Evolutionary conservation across 257 asterid genomes (phyloP), one percentile per base, ranked within the genome.

Genomic region (Haberlea rhodopensis): DNA sequence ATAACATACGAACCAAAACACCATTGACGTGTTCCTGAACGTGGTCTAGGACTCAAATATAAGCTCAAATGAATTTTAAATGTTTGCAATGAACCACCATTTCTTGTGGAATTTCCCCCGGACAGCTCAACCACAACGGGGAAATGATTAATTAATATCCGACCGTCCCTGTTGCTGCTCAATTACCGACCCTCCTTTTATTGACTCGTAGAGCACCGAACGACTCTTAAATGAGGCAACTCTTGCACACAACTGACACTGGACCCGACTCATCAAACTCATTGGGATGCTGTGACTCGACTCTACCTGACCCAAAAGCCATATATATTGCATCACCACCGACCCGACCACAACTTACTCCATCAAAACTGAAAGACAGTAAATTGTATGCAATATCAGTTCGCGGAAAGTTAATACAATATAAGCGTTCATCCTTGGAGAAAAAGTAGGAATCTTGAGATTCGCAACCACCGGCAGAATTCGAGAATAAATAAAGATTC

Each of bases 241-340:
- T 72, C 80, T 64, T 67, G 19, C 68, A 78, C 65, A 72, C 73
- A 69, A 70, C 67, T 4, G 85, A 80, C 81, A 61, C 80, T 60
- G 31, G 71, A 75, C 78, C 70, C 66, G 65, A 76, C 78, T 62
- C 68, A 72, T 81, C 85, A 67, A 64, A 85, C 87, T 60, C 76
- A 1, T 57, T 54, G 75, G 77, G 85, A 76, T 76, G 87, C 76
- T 62, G 84, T 73, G 73, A 79, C 87, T 71, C 60, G 82, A 82
- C 83, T 69, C n/a, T 70, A 80, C 81, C 68, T 26, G 51, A 60
- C 67, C 26, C 28, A 71, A 71, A n/a, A n/a, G n/a, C n/a, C n/a
- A n/a, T n/a, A n/a, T n/a, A n/a, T n/a, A n/a, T n/a, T n/a, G n/a
- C n/a, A n/a, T n/a, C 72, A 34, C 23, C 48, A 63, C 59, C 65